Evolutionary conservation across 2,329 filamentous ascomycete species (phyloP).

Genomic region (Cyanodermella asteris): DNA sequence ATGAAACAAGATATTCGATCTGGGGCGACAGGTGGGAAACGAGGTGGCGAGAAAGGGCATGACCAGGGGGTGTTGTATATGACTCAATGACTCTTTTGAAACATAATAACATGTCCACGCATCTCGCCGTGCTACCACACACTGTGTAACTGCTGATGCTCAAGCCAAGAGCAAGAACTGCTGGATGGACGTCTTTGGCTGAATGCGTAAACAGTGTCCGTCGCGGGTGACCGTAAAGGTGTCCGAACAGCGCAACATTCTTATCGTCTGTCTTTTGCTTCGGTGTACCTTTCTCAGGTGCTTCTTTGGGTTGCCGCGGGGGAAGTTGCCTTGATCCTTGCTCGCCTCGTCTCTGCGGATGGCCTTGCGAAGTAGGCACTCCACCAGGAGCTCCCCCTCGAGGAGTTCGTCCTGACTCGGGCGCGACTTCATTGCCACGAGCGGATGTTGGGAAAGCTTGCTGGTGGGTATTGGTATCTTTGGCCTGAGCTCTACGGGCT

Average conservation of each 20-base stretch:
- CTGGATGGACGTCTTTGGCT: slow-evolving; percentile 59
- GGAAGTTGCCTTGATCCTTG: slow-evolving; percentile 13
- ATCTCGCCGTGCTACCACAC: slow-evolving; percentile 70
- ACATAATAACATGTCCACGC: slow-evolving; percentile 68
- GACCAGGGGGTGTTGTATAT: slow-evolving; percentile 74
- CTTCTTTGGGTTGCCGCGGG: slow-evolving; percentile 16
- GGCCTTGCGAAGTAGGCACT: slow-evolving; percentile 10
- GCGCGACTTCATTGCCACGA: slow-evolving; percentile 5
- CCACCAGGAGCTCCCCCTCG: slow-evolving; percentile 7
- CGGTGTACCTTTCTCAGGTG: slow-evolving; percentile 16
- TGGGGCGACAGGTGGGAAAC: slow-evolving; percentile 84
- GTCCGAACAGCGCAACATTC: slow-evolving; percentile 56
- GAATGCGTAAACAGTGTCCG: slow-evolving; percentile 39
- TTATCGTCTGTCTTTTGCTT: slow-evolving; percentile 35
- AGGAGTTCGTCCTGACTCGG: slow-evolving; percentile 12
- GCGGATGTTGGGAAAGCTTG: slow-evolving; percentile 9
- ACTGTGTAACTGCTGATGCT: slow-evolving; percentile 79
- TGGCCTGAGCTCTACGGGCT: slow-evolving; percentile 54
- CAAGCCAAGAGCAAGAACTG: slow-evolving; percentile 64
- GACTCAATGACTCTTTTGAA: slow-evolving; percentile 84
- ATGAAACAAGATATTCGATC: slow-evolving; percentile 83
- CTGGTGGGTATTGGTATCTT: slow-evolving; percentile 24
- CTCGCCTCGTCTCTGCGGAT: slow-evolving; percentile 14
- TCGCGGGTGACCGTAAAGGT: slow-evolving; percentile 57
- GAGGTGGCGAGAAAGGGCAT: slow-evolving; percentile 72